These are phyloP conservation scores for Cymodocea nodosa DNA, from an alignment of 116 monocot species.

Conservation along the genomic window DNA sequence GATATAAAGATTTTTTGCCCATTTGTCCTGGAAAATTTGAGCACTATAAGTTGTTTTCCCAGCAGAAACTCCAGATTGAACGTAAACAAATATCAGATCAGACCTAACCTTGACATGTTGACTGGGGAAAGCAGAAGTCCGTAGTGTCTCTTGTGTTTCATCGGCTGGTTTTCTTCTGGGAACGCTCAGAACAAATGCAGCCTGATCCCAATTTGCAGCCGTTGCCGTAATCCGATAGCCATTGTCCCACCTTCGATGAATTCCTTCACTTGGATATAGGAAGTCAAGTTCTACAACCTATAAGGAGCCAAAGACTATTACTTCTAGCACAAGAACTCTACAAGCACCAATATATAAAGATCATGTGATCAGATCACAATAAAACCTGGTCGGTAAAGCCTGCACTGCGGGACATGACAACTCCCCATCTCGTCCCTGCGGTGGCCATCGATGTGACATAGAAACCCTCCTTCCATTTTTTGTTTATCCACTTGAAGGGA, in stretches of 20 bases:
- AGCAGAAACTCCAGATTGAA: not conserved
- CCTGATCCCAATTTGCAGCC: slow-evolving; percentile 88
- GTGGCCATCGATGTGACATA: slow-evolving; percentile 95
- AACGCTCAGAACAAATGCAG: slow-evolving; percentile 85
- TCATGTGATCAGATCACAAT: not conserved
- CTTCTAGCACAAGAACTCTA: not conserved
- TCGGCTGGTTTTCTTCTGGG: slow-evolving; percentile 74
- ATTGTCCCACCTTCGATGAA: slow-evolving; percentile 84
- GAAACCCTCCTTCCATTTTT: slow-evolving; percentile 92
- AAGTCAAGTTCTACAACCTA: slow-evolving; percentile 97
- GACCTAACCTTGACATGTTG: slow-evolving; percentile 80
- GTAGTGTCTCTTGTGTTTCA: slow-evolving; percentile 93
- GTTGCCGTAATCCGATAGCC: slow-evolving; percentile 92
- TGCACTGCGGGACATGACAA: slow-evolving; percentile 88
- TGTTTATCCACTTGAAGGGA: slow-evolving; percentile 99
- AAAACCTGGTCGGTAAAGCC: slow-evolving; percentile 80
- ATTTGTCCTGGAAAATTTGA: slow-evolving; percentile 40
- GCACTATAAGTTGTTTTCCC: not conserved
- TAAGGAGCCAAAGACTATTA: not conserved
- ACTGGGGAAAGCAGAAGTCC: slow-evolving; percentile 87
- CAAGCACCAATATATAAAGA: not conserved
- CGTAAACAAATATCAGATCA: not conserved
- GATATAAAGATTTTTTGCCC: slow-evolving; percentile 63
- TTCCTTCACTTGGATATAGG: slow-evolving; percentile 88
- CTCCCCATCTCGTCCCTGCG: slow-evolving; percentile 70